Evolutionary conservation across 345 rosid genomes (phyloP), one percentile per base, ranked within the genome.

Genomic region (Aurinia saxatilis): DNA sequence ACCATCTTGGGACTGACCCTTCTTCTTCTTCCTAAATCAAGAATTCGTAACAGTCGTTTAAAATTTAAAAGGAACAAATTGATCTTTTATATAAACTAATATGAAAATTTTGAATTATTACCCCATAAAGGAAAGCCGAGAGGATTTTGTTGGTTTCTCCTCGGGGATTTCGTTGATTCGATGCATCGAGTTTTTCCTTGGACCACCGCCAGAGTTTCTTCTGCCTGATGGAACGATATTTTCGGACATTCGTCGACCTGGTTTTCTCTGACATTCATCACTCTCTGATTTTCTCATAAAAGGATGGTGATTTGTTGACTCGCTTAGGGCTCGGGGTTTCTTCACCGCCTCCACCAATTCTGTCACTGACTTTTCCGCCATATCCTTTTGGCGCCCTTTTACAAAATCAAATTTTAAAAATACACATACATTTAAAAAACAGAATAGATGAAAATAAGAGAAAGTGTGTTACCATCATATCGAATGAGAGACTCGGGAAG

Each of bases 401-500:
- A 16, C 45, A 42, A 35, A 57, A 14, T 16, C 21, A 37, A 0
- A 13, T 68, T 69, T 37, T 21, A 21, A 0, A 25, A 18, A 4
- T n/a, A n/a, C n/a, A n/a, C n/a, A n/a, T n/a, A n/a, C n/a, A n/a
- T n/a, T n/a, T n/a, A n/a, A n/a, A n/a, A n/a, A n/a, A n/a, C n/a
- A n/a, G n/a, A n/a, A n/a, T n/a, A n/a, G n/a, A n/a, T n/a, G n/a
- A n/a, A 10, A 15, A 31, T 14, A 5, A 8, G 11, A 27, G 39
- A 13, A 3, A 41, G 4, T n/a, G 18, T n/a, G 38, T 51, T 79
- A 92, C 98, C 96, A 67, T 92, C 98, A 14, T 92, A 92, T 66
- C 93, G 84, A 39, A 92, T 92, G 53, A 92, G 78, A 60, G 98
- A 92, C 70, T 89, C 98, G 0, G 98, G 93, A 77, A 92, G 74